Percentiles rank a stretch among this genome's conserved stretches.
These are phyloP conservation scores for Pterocarpus macrocarpus DNA, from an alignment of 306 rosid genomes.

Conservation along the genomic window DNA sequence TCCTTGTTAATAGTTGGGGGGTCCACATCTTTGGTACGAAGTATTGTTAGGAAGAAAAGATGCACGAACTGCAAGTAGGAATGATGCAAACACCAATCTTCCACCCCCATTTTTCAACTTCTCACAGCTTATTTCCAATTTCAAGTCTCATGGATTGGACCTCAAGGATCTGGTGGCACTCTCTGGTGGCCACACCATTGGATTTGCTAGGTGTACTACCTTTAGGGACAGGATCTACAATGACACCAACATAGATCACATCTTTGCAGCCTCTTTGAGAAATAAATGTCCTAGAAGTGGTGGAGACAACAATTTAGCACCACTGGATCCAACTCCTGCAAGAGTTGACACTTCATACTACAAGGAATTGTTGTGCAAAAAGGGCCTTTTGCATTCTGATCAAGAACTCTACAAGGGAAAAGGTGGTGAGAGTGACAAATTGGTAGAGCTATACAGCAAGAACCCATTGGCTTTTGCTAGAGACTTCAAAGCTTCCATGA, in stretches of 20 bases:
- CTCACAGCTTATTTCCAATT: slow-evolving; percentile 45
- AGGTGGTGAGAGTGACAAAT: slow-evolving; percentile 47
- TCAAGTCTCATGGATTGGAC: slow-evolving; percentile 43
- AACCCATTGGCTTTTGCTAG: slow-evolving; percentile 39
- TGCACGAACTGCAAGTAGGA: slow-evolving; percentile 46
- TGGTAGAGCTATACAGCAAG: slow-evolving; percentile 43
- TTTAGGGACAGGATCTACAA: slow-evolving; percentile 49
- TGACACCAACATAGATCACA: slow-evolving; percentile 41
- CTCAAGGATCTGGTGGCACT: slow-evolving; percentile 45
- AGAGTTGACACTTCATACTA: slow-evolving; percentile 45
- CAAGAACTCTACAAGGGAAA: slow-evolving; percentile 50
- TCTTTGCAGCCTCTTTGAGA: slow-evolving; percentile 35
- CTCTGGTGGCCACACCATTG: slow-evolving; percentile 63
- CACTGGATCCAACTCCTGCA: slow-evolving; percentile 45
- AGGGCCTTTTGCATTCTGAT: slow-evolving; percentile 61
- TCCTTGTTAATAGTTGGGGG: slow-evolving; percentile 45
- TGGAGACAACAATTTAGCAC: slow-evolving; percentile 34
- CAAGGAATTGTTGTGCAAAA: slow-evolving; percentile 26
- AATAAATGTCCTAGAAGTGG: slow-evolving; percentile 37
- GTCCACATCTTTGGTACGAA: slow-evolving; percentile 28
- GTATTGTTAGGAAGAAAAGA: slow-evolving; percentile 55
- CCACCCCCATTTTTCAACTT: slow-evolving; percentile 41
- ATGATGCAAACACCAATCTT: slow-evolving; percentile 44
- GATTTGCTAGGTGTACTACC: slow-evolving; percentile 40
- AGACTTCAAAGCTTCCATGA: slow-evolving; percentile 52